Base-by-base conservation (phyloP, 2,329 filamentous ascomycete genomes). In the Hysterium pulicare region DNA sequence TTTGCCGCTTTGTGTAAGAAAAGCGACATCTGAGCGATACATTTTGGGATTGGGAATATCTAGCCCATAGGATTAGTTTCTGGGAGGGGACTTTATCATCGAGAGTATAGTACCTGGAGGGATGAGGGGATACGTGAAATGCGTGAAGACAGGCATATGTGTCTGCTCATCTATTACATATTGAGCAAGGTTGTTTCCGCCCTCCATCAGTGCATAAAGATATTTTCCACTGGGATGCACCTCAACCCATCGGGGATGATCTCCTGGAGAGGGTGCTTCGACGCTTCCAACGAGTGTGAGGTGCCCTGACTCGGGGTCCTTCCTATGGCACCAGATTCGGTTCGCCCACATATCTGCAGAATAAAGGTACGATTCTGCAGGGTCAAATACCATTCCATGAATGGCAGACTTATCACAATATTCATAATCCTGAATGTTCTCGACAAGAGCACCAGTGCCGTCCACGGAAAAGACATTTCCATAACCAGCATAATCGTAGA, bases 191-290 rank as follows among this genome's bases (percentile, higher is more conserved):
- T 84, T 76, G 71, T 95, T 95, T 41, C 88, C 87, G n/a, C 83
- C 84, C 69, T 95, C 89, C 86, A 93, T 94, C 54, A 95, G 75
- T 6, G 80, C 87, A 69, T 94, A 95, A 43, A 95, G 76, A 66
- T 89, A 90, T 44, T 82, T 78, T 16, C 87, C 87, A 1, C 79
- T 79, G 2, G 84, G 84, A 64, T 91, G 86, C 62, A 94, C 84
- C 54, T 87, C 87, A 11, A 94, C 86, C 89, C 89, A 95, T 58
- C 89, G 81, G 13, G 89, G 89, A 64, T 93, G 89, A 66, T 95
- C 89, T 47, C 76, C 76, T 2, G 78, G 69, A 34, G 77, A 75
- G 0, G 87, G 87, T 21, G 87, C 87, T 48, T 85, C 79, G 24
- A 90, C 75, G 58, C 77, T 82, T 52, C 86, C 87, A 42, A 91